A percentile compares a stretch with the other conserved stretches of the same genome.
Evolutionary conservation across 345 rosid species (phyloP).

Genomic region (Viola odorata): DNA sequence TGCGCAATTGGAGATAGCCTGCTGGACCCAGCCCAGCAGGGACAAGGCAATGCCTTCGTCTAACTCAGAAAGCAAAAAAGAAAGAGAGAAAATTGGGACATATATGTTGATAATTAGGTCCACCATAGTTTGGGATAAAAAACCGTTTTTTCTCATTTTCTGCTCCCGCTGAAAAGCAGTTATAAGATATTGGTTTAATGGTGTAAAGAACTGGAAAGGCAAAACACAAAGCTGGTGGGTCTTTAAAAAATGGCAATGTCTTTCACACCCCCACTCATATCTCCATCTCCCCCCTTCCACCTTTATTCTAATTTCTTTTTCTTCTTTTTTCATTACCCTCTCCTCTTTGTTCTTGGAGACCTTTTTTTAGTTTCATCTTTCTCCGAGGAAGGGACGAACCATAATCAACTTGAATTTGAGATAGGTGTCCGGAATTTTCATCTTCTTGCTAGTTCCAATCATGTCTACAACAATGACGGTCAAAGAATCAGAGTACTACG

Average conservation of each 20-base stretch:
- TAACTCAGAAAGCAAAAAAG: too few species aligned
- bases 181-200: constrained; percentile 37
- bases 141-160: constrained; percentile 12
- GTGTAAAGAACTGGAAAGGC: constrained; percentile 59
- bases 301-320: constrained; percentile 8
- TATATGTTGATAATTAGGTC: constrained; percentile 14
- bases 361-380: too few species aligned
- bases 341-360: neutral
- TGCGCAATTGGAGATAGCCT: too few species aligned
- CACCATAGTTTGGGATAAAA: constrained; percentile 35
- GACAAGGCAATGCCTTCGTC: too few species aligned
- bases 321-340: neutral
- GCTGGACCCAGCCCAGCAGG: too few species aligned
- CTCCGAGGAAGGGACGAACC: too few species aligned
- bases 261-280: constrained; percentile 11
- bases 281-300: neutral
- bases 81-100: constrained; percentile 8
- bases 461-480: constrained; percentile 32
- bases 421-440: neutral
- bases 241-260: neutral
- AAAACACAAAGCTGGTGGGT: constrained; percentile 31
- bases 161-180: constrained; percentile 51
- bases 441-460: neutral
- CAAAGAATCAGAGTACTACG: constrained; percentile 67
- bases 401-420: neutral